Evolutionary conservation across 352 stramenopile species (phyloP), one percentile per base, ranked within the genome.

Genomic region (Phytopythium helicoides): DNA sequence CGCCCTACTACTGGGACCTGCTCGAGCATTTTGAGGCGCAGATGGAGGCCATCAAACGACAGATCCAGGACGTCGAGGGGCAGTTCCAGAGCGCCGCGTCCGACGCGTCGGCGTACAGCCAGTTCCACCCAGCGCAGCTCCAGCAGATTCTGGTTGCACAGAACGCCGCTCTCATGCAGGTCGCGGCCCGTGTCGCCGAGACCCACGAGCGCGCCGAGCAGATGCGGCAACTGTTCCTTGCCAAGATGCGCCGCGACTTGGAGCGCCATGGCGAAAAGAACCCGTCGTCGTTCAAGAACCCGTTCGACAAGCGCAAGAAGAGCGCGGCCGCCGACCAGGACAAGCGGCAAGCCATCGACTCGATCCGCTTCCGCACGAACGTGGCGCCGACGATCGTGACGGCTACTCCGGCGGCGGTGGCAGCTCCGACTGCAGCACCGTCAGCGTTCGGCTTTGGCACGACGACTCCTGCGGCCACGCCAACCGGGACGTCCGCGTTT

Each of bases 1-100:
- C 83, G 28, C 66, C 72, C 5, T 94, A 88, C 51, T 94, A 90
- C 51, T 92, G 81, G 78, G 73, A 88, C 33, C 62, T 94, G 37
- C 56, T 92, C 25, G 71, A 76, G 23, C 72, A 84, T 28, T 92
- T 86, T 39, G 83, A 94, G 45, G 54, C 60, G n/a, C 74, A 76
- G 35, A 91, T 94, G 80, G 62, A 69, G 28, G 63, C 60, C 14
- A 73, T 94, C 46, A 92, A 94, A 49, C 47, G 56, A 5, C 81
- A 92, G 64, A 92, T 94, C 26, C 68, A 89, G 59, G 71, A 82
- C 33, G 64, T 93, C 15, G 80, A 93, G 41, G 66, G 65, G 7
- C 68, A 89, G 37, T 78, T 83, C 16, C 73, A 83, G 57, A 14
- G 39, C 26, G 15, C 36, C 3, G 9, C 55, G 23, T 16, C 33